Base-by-base conservation (phyloP, 2,329 filamentous ascomycete genomes). In the Aureobasidium sp. region DNA sequence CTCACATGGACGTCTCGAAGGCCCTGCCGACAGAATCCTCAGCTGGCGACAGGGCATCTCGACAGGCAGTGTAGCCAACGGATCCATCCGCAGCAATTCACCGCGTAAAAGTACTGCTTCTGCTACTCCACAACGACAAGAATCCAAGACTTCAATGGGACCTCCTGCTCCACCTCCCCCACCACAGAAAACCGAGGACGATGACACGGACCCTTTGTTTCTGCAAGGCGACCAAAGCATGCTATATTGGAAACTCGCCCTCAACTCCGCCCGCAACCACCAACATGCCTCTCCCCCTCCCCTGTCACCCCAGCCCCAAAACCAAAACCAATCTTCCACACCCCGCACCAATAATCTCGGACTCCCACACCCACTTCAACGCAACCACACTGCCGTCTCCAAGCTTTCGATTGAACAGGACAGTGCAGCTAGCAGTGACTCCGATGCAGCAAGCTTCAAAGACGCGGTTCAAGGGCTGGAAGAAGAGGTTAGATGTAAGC, bases 11-110 rank as follows among this genome's bases (percentile, higher is more conserved):
- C 72, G 69, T 27, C 67, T 67, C 39, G 64, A 70, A 72, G 64
- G 78, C 73, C 82, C 82, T 2, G 80, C 87, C 0, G 93, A 97
- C 65, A 84, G 90, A 17, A 97, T 97, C 66, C 82, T 95, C 66
- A 89, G 85, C 55, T 99, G 93, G 93, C 85, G 92, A 3, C 90
- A 95, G 67, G 82, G 82, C 14, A 82, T 89, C 62, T 77, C 79
- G 5, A 80, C 80, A 11, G 49, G 60, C 7, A 64, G 41, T n/a
- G 29, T 52, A 22, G 27, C 44, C 31, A 51, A 56, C 9, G 61
- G 36, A 11, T 62, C 61, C 3, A 49, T 62, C 5, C 47, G 63
- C 29, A 48, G 58, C 29, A 52, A 47, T 8, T 58, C 41, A 64
- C 65, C 58, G 31, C 48, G 49, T 9, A 59, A 64, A 17, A 34